phyloP scores from a whole-genome alignment of 768 basidiomycete genomes.

The Candolleomyces eurysporus region DNA sequence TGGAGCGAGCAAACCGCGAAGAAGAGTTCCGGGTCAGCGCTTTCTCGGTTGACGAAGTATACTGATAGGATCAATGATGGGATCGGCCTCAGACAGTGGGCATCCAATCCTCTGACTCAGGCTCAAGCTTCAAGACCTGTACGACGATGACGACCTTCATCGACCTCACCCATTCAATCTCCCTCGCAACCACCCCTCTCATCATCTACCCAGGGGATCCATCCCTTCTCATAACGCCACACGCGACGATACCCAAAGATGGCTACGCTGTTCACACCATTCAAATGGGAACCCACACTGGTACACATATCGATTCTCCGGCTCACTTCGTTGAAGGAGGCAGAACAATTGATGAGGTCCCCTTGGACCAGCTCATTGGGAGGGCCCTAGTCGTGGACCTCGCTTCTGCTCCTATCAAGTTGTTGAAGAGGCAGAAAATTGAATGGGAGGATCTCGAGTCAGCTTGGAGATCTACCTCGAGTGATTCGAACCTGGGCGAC shows the following conservation, averaged over 20 bases:
- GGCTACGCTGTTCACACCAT: slow-evolving; percentile 53
- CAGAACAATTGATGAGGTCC: slow-evolving; percentile 55
- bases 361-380: slow-evolving; percentile 50
- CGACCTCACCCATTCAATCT: slow-evolving; percentile 55
- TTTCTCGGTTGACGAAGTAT: too few species aligned
- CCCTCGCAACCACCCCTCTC: slow-evolving; percentile 31
- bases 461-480: not conserved
- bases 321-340: slow-evolving; percentile 66
- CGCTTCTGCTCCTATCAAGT: slow-evolving; percentile 20
- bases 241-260: slow-evolving; percentile 39
- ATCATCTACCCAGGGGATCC: slow-evolving; percentile 57
- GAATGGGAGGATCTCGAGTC: slow-evolving; percentile 49
- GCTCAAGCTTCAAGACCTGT: not conserved
- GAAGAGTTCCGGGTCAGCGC: too few species aligned
- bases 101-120: not conserved
- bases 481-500: slow-evolving; percentile 23
- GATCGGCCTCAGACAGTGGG: not conserved
- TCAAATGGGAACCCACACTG: slow-evolving; percentile 65
- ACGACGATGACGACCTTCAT: not conserved
- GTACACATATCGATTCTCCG: slow-evolving; percentile 80
- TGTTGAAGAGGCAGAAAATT: slow-evolving; percentile 42
- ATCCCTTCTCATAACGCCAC: slow-evolving; percentile 35
- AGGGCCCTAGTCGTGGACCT: slow-evolving; percentile 59
- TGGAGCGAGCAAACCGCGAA: too few species aligned
- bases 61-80: too few species aligned